A percentile compares a stretch with the other conserved stretches of the same genome.
phyloP scores from a whole-genome alignment of 2,329 filamentous ascomycete genomes.

The Ophiocordyceps unilateralis region DNA sequence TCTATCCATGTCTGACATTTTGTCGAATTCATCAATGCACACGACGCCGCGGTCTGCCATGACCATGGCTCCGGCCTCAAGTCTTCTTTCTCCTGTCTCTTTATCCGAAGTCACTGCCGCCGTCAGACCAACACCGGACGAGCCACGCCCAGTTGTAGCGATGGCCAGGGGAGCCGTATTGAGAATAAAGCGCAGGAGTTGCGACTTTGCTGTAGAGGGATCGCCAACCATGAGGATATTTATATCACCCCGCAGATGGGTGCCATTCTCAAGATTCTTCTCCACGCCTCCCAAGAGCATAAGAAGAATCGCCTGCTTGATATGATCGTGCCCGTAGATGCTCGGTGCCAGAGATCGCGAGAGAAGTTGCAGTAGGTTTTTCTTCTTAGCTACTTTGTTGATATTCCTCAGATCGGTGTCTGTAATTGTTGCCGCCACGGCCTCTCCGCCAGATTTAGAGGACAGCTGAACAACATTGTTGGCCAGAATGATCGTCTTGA shows the following conservation, averaged over 20 bases:
- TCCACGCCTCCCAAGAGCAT: conserved; percentile 92
- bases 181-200: conserved; percentile 96
- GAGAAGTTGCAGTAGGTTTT: conserved; percentile 81
- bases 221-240: conserved; percentile 98
- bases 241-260: conserved; percentile 91
- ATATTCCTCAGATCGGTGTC: conserved; percentile 92
- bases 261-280: conserved; percentile 59
- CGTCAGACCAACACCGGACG: conserved; percentile 90
- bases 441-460: conserved; percentile 87
- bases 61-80: conserved; percentile 96
- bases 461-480: conserved; percentile 92
- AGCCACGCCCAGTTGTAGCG: conserved; percentile 95
- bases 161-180: conserved; percentile 92
- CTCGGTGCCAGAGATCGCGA: conserved; percentile 91
- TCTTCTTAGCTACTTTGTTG: conserved; percentile 90
- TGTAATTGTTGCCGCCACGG: conserved; percentile 83
- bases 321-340: conserved; percentile 92
- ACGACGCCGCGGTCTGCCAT: conserved; percentile 93
- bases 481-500: conserved; percentile 80
- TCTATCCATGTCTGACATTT: conserved; percentile 95
- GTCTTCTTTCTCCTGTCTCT: conserved; percentile 96
- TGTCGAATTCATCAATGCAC: conserved; percentile 98
- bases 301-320: conserved; percentile 89
- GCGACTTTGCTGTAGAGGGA: conserved; percentile 91
- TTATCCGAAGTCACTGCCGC: conserved; percentile 95